Base-by-base conservation (phyloP, 768 basidiomycete genomes). In the Rhizopogon vulgaris region DNA sequence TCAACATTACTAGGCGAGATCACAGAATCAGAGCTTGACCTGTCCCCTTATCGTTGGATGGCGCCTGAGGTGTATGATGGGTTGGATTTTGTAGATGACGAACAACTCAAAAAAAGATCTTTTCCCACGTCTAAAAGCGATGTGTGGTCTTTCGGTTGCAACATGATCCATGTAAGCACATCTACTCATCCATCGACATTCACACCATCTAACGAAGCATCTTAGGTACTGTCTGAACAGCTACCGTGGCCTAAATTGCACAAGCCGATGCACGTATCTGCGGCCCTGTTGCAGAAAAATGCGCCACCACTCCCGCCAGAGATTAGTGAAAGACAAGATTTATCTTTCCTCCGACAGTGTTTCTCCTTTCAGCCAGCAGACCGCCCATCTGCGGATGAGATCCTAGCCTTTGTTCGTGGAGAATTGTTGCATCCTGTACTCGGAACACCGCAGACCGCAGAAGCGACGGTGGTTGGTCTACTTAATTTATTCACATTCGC, bases 1-100 rank as follows among this genome's bases (percentile, higher is more conserved):
- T 75, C 73, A 15, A 71, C 56, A 18, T 67, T 76, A 48, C 61
- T 70, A n/a, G 60, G 60, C 11, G 69, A 73, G 51, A 60, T 69
- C 52, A 60, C 67, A 36, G 58, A 63, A n/a, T 48, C 61, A 15
- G 58, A 58, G 28, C 64, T 57, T 32, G 58, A 46, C 34, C 38
- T 15, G 22, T 48, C 51, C 3, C 37, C 28, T 22, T 56, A 11
- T 1, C 46, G 52, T 5, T 58, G 58, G 56, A 41, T 39, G 2
- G 60, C 60, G 3, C 60, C 60, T 8, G n/a, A n/a, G n/a, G n/a
- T n/a, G n/a, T n/a, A n/a, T n/a, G n/a, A n/a, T n/a, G n/a, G n/a
- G n/a, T n/a, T n/a, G n/a, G n/a, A n/a, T n/a, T n/a, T n/a, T n/a
- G n/a, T n/a, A n/a, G n/a, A n/a, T n/a, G n/a, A n/a, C n/a, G n/a